These are phyloP conservation scores for Pichia nakasei DNA, from an alignment of 805 yeast species.

Conservation along the genomic window DNA sequence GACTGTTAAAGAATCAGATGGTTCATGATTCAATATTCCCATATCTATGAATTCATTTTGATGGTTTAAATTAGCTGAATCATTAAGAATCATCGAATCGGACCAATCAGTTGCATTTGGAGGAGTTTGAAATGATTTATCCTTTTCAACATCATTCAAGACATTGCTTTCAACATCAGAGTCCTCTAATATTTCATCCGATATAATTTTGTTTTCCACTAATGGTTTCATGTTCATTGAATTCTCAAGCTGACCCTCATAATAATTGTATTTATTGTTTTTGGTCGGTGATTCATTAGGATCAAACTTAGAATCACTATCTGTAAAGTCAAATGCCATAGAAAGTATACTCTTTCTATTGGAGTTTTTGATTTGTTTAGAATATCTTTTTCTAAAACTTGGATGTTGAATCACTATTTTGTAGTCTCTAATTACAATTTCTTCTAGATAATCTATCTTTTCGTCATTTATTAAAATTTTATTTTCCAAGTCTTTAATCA, in stretches of 20 bases:
- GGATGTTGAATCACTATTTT: conserved; percentile 29
- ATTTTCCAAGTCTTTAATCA: conserved; percentile 6
- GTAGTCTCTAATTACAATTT: conserved; percentile 62
- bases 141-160: background rate
- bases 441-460: conserved; percentile 56
- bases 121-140: conserved; percentile 24
- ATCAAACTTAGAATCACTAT: conserved; percentile 11
- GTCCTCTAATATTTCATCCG: too few species aligned
- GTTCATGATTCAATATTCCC: background rate
- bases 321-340: conserved; percentile 11
- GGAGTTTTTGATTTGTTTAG: conserved; percentile 16
- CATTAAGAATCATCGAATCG: conserved; percentile 15
- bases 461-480: conserved; percentile 13
- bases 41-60: conserved; percentile 9
- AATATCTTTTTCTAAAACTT: conserved; percentile 16
- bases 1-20: background rate
- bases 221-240: background rate
- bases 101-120: conserved; percentile 32
- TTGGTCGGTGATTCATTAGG: conserved; percentile 19
- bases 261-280: background rate
- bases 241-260: background rate
- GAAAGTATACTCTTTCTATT: conserved; percentile 18
- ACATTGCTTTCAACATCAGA: background rate
- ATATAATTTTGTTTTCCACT: background rate
- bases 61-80: conserved; percentile 14